These are phyloP conservation scores for Erodium texanum DNA, from an alignment of 441 rosid species.

Conservation along the genomic window DNA sequence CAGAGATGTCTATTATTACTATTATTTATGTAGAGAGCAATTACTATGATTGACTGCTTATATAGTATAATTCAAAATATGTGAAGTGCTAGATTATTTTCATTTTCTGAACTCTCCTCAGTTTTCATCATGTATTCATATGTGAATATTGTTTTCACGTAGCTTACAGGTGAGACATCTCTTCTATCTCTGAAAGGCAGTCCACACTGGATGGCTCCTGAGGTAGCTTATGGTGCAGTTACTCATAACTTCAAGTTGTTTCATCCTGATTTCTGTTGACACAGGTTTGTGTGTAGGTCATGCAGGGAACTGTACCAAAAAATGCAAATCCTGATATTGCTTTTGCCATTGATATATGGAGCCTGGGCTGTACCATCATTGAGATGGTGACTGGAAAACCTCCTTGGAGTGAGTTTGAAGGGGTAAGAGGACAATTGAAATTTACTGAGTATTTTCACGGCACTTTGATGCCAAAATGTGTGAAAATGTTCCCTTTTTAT, in stretches of 20 bases:
- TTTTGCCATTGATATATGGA: neutral
- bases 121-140: too few species aligned
- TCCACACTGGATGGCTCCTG: constrained; percentile 2
- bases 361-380: constrained; percentile 1
- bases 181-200: neutral
- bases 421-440: neutral
- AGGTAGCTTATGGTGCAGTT: neutral
- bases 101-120: neutral
- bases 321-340: neutral
- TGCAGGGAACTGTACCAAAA: neutral
- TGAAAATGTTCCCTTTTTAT: too few species aligned
- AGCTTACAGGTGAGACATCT: neutral
- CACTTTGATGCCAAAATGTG: too few species aligned
- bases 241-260: neutral
- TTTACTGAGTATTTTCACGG: too few species aligned
- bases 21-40: too few species aligned
- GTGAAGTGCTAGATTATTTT: neutral
- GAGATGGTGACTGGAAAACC: neutral
- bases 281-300: neutral
- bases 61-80: neutral
- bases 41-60: too few species aligned
- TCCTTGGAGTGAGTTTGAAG: neutral
- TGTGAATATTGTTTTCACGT: neutral
- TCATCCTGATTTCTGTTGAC: neutral
- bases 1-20: too few species aligned